Conservation (phyloP, 1,284 basidiomycete species). For the Peniophora sp. region DNA sequence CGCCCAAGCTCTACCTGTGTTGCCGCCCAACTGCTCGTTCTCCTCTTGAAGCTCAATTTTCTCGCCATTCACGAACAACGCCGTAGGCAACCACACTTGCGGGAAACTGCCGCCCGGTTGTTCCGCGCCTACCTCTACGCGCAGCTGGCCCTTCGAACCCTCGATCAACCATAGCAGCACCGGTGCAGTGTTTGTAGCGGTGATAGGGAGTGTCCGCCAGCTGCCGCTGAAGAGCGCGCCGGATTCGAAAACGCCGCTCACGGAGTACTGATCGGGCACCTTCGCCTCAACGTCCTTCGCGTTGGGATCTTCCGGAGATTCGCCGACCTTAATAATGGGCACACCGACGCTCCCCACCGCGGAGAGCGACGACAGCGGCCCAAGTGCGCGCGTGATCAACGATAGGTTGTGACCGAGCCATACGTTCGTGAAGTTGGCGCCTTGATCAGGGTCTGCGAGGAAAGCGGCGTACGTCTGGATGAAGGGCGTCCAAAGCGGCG, state of each 20-base stretch:
- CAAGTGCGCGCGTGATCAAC: conserved; percentile 8
- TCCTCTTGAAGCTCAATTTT: conserved; percentile 7
- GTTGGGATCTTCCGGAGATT: background rate
- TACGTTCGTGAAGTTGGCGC: conserved; percentile 4
- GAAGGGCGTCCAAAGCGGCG: background rate
- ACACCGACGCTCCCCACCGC: conserved; percentile 4
- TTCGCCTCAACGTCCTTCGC: background rate
- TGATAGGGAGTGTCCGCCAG: background rate
- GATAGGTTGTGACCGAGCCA: conserved; percentile 10
- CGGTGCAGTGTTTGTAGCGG: background rate
- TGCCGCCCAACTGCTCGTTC: conserved; percentile 1
- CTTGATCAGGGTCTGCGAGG: background rate
- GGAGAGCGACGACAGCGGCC: conserved; percentile 8
- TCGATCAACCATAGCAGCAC: conserved; percentile 11
- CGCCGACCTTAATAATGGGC: conserved; percentile 1
- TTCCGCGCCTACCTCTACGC: conserved; percentile 4
- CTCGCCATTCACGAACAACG: conserved; percentile 14
- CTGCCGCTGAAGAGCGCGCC: conserved; percentile 3
- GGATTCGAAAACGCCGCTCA: conserved; percentile 4
- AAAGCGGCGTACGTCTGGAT: background rate
- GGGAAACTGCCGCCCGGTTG: background rate
- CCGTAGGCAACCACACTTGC: background rate
- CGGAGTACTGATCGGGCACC: conserved; percentile 2
- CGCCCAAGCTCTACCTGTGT: conserved; percentile 2
- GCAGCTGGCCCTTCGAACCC: conserved; percentile 12